These are phyloP conservation scores for Ceratopteris richardii DNA, from an alignment of 75 land plant species.

Conservation along the genomic window DNA sequence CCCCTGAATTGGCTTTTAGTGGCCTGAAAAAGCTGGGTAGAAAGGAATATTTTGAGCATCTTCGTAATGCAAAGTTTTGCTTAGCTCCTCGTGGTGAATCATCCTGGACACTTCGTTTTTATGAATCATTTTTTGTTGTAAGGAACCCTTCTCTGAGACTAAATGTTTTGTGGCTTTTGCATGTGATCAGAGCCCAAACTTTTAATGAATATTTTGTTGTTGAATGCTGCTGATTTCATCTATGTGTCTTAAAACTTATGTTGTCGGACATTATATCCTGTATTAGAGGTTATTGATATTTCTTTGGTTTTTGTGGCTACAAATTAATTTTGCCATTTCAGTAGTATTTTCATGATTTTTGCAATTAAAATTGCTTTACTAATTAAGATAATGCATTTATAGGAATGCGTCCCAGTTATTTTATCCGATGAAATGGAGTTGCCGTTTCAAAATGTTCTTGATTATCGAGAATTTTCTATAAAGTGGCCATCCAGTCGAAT, in stretches of 20 bases:
- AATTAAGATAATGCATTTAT: too few species aligned
- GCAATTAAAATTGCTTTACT: too few species aligned
- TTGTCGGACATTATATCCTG: too few species aligned
- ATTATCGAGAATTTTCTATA: constrained; percentile 72
- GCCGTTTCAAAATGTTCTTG: constrained; percentile 87
- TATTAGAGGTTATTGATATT: too few species aligned
- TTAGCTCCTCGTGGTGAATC: constrained; percentile 95
- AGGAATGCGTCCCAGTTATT: constrained; percentile 93
- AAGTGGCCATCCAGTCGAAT: constrained; percentile 84
- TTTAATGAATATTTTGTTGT: too few species aligned
- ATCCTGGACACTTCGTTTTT: constrained; percentile 95
- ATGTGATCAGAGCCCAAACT: too few species aligned
- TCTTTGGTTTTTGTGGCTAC: too few species aligned
- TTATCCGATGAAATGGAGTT: constrained; percentile 84
- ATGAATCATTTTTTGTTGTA: constrained; percentile 91
- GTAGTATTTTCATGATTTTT: too few species aligned
- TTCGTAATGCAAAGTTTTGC: constrained; percentile 92
- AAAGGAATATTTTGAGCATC: constrained; percentile 65
- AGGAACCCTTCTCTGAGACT: constrained; percentile 5
- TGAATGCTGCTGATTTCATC: too few species aligned
- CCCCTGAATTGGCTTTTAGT: constrained; percentile 66
- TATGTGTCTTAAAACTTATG: too few species aligned
- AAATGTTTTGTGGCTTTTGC: too few species aligned
- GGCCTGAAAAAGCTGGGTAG: constrained; percentile 75
- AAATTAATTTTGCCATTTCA: too few species aligned